Evolutionary conservation across 768 basidiomycete genomes (phyloP), one percentile per base, ranked within the genome.

Genomic region (Psilocybe subaeruginosa): DNA sequence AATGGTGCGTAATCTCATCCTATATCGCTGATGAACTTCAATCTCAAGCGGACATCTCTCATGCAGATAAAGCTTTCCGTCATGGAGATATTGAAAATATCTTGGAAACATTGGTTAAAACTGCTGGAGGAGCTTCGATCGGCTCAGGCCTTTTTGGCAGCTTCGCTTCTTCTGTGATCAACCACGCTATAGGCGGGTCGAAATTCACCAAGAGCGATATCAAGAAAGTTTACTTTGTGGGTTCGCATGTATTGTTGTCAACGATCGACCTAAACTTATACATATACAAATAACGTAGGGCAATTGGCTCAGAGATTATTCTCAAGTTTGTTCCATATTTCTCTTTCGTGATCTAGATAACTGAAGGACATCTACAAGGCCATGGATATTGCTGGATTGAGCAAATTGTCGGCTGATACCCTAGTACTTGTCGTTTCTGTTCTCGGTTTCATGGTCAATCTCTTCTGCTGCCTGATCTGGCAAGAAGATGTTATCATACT

Each of bases 1-100:
- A 82, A 86, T 58, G 81, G 86, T 86, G 56, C 57, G 76, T 72
- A 19, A 8, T 52, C 49, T 48, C 54, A 23, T 27, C 29, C 41
- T 31, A 47, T 27, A 46, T 49, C 31, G 30, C 23, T 23, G 23
- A 12, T 39, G 16, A 45, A 30, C 4, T 46, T n/a, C 23, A 27
- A 23, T 58, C 29, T 58, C 57, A 46, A 29, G 58, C 17, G 47
- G 60, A 61, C 31, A 64, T 35, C 39, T 23, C 19, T 45, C 8
- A 16, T 48, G 23, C 65, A 85, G 85, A 85, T 72, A 90, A 88
- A 71, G 89, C 90, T 0, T 92, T 87, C 73, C 78, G 89, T 55
- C 89, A 91, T 77, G 88, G 89, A 12, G 90, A 92, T 68, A 90
- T 91, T 51, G 89, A 91, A 75, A 84, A 85, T 68, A 80, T 88